These are phyloP conservation scores for Aspergillus haitiensis DNA, from an alignment of 495 filamentous ascomycete genomes.

Conservation along the genomic window DNA sequence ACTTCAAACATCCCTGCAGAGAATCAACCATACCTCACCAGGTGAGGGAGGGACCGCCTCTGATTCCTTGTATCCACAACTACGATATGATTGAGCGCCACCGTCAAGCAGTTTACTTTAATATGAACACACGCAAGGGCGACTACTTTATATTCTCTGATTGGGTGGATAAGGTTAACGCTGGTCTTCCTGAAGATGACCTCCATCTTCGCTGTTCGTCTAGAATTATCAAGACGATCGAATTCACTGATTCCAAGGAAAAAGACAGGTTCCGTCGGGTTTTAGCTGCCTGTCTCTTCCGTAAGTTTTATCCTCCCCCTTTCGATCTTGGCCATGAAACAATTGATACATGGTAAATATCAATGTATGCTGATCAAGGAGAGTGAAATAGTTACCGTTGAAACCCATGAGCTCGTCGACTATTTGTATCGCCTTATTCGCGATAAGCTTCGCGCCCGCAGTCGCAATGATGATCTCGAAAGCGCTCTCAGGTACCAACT, in stretches of 20 bases:
- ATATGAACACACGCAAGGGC: slow-evolving; percentile 23
- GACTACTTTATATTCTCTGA: slow-evolving; percentile 47
- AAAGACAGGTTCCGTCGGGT: slow-evolving; percentile 43
- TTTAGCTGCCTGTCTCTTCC: slow-evolving; percentile 37
- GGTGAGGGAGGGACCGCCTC: slow-evolving; percentile 24
- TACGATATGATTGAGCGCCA: slow-evolving; percentile 38
- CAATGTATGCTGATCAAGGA: background rate
- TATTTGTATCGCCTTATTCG: slow-evolving; percentile 41
- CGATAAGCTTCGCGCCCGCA: slow-evolving; percentile 31
- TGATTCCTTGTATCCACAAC: slow-evolving; percentile 30
- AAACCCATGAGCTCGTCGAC: slow-evolving; percentile 26
- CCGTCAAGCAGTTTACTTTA: slow-evolving; percentile 40
- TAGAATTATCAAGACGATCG: slow-evolving; percentile 20
- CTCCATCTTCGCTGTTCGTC: slow-evolving; percentile 26
- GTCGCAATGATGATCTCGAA: slow-evolving; percentile 15
- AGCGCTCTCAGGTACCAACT: slow-evolving; percentile 29
- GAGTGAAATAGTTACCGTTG: slow-evolving; percentile 24
- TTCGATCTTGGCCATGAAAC: background rate
- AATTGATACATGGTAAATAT: too few species aligned
- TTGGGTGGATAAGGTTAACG: slow-evolving; percentile 19
- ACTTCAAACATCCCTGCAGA: slow-evolving; percentile 23
- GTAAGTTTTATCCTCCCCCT: slow-evolving; percentile 22
- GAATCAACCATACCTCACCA: slow-evolving; percentile 23
- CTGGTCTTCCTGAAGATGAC: slow-evolving; percentile 16
- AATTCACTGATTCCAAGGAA: slow-evolving; percentile 26